Evolutionary conservation across 345 rosid species (phyloP), one percentile per base, ranked within the genome.

Genomic region (Crucihimalaya himalaica): DNA sequence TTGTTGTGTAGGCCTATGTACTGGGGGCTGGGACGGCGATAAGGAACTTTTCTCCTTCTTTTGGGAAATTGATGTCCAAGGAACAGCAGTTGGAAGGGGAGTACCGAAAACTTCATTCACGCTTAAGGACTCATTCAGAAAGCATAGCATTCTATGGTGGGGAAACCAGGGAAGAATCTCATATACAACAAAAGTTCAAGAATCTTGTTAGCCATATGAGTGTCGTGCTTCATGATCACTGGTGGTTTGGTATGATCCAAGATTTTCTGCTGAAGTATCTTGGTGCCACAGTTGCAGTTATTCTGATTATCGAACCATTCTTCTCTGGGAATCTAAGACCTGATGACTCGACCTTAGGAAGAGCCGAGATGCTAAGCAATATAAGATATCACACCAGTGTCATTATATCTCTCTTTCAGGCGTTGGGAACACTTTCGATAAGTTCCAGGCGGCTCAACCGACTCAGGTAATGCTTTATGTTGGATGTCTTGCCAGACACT

Each of bases 231-330:
- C 96, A 89, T 72, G 93, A 96, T 21, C 96, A 92, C 71, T 96
- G 99, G 99, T 96, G 99, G 99, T 96, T 96, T 83, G 98, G 97
- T 81, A 96, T 96, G 97, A 90, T 96, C 81, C 98, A 95, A 68
- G 99, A 95, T 82, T 95, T 95, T 81, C 78, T 95, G 67, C 80
- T 92, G 77, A 95, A 95, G 81, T 95, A 95, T 84, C 96, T 95
- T 68, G 98, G 97, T 61, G 98, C 99, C 27, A 95, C 99, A 12
- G 89, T 95, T 68, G 97, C 98, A 52, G 96, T 90, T 73, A 76
- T 92, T 68, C 83, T 96, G 83, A 92, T 92, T 73, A 90, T 96
- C 39, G 99, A 92, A 81, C 99, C 99, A 35, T 96, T 96, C 83
- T 96, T 96, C 79, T 72, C 95, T 70, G 99, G 99, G 70, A 39